phyloP scores from a whole-genome alignment of 2,329 filamentous ascomycete genomes.

The Arthrinium puccinioides region DNA sequence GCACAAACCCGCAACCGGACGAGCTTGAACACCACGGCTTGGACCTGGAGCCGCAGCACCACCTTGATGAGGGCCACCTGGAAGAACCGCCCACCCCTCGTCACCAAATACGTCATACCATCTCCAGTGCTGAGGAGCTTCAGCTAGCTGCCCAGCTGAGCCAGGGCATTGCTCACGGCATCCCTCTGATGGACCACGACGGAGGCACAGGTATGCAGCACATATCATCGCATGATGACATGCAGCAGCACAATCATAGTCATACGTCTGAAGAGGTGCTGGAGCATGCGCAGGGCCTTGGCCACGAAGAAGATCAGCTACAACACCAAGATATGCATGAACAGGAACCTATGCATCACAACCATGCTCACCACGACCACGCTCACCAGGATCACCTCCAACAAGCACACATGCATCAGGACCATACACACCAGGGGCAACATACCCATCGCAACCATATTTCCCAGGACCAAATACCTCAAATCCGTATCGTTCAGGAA shows the following conservation, averaged over 20 bases:
- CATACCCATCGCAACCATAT: slow-evolving; percentile 1
- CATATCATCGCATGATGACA: slow-evolving; percentile 32
- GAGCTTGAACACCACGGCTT: slow-evolving; percentile 18
- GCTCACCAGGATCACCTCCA: slow-evolving; percentile 1
- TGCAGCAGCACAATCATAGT: slow-evolving; percentile 24
- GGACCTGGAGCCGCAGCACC: slow-evolving; percentile 8
- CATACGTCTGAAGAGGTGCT: too few species aligned
- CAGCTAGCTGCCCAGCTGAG: slow-evolving; percentile 52
- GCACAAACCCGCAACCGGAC: slow-evolving; percentile 15
- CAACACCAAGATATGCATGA: slow-evolving; percentile 8
- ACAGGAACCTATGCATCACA: slow-evolving; percentile 2
- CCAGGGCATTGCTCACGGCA: slow-evolving; percentile 44
- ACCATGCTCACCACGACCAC: slow-evolving; percentile 4
- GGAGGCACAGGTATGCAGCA: slow-evolving; percentile 35
- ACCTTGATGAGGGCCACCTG: slow-evolving; percentile 16
- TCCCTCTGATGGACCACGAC: slow-evolving; percentile 36
- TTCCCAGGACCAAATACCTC: slow-evolving; percentile 1
- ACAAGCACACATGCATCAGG: background rate
- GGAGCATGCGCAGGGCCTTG: slow-evolving; percentile 6
- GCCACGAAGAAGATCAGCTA: slow-evolving; percentile 12
- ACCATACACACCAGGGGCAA: background rate
- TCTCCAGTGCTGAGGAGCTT: slow-evolving; percentile 44
- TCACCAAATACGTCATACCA: slow-evolving; percentile 33
- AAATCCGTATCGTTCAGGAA: background rate
- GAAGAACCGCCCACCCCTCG: slow-evolving; percentile 30